A percentile compares a stretch with the other conserved stretches of the same genome.
phyloP scores from a whole-genome alignment of 2,329 filamentous ascomycete genomes.

The Alternaria gansuensis region DNA sequence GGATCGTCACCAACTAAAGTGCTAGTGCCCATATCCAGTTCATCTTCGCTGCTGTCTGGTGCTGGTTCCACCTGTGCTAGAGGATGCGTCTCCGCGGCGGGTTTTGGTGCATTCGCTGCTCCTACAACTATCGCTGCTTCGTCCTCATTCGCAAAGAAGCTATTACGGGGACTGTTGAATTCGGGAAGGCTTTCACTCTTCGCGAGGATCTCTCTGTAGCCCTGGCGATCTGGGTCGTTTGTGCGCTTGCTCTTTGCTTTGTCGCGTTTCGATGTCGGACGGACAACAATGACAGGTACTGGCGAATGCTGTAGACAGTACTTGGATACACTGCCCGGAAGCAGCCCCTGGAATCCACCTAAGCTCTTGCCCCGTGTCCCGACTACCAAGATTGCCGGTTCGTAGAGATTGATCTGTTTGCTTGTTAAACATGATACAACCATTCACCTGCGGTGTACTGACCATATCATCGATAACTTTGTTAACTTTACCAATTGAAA shows the following conservation, averaged over 20 bases:
- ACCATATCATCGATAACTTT: conserved; percentile 91
- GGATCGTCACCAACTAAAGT: conserved; percentile 34
- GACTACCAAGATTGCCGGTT: conserved; percentile 89
- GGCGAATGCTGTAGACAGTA: conserved; percentile 95
- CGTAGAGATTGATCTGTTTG: conserved; percentile 83
- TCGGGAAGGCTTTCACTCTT: conserved; percentile 68
- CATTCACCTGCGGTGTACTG: conserved; percentile 43
- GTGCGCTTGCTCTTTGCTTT: conserved; percentile 89
- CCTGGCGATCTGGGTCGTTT: conserved; percentile 76
- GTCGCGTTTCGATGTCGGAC: conserved; percentile 84
- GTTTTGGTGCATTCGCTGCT: conserved; percentile 58
- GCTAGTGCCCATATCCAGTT: conserved; percentile 19
- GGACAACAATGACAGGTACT: conserved; percentile 90
- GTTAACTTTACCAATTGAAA: conserved; percentile 87
- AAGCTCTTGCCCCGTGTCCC: conserved; percentile 86
- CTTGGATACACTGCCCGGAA: conserved; percentile 90
- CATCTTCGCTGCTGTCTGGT: conserved; percentile 33
- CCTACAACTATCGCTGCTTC: conserved; percentile 61
- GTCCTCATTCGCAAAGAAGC: conserved; percentile 53
- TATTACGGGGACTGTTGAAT: conserved; percentile 57
- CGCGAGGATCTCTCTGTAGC: conserved; percentile 80
- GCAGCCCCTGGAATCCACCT: conserved; percentile 83
- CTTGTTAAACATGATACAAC: conserved; percentile 12
- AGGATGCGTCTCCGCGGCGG: conserved; percentile 39
- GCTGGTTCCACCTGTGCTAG: conserved; percentile 43